Evolutionary conservation across 2,329 filamentous ascomycete genomes (phyloP).

Genomic region (Hirsutella thompsonii): DNA sequence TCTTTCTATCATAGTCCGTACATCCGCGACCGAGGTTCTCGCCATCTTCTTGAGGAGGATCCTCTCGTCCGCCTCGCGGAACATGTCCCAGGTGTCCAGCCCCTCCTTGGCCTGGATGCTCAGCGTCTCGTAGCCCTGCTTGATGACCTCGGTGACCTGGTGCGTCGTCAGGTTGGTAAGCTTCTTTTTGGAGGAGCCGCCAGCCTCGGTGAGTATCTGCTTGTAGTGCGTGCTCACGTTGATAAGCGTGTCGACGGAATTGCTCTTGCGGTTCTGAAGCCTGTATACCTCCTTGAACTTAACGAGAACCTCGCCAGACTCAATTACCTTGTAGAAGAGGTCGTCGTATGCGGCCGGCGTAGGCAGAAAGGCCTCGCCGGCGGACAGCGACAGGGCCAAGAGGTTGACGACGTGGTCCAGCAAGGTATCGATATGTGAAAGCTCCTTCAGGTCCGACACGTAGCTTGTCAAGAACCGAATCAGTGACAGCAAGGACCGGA

Average conservation of each 20-base stretch:
- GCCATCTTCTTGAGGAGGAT: conserved; percentile 77
- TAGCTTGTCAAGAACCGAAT: conserved; percentile 88
- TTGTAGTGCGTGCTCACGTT: conserved; percentile 80
- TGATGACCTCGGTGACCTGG: conserved; percentile 84
- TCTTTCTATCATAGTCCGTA: conserved; percentile 34
- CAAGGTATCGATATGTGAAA: conserved; percentile 58
- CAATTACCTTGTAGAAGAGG: conserved; percentile 95
- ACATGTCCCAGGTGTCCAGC: conserved; percentile 73
- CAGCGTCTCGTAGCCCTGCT: conserved; percentile 89
- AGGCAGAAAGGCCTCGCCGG: conserved; percentile 83
- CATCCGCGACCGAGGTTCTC: conserved; percentile 57
- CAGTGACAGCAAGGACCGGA: conserved; percentile 76
- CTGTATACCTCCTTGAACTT: conserved; percentile 73
- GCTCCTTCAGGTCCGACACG: conserved; percentile 57
- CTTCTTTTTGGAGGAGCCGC: conserved; percentile 23
- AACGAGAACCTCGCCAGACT: conserved; percentile 69
- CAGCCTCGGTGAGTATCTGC: conserved; percentile 54
- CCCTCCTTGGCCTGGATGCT: conserved; percentile 84
- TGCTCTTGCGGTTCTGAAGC: conserved; percentile 42
- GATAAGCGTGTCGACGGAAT: conserved; percentile 73
- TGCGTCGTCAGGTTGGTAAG: conserved; percentile 64
- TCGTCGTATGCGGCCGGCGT: conserved; percentile 85
- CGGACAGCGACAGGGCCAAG: conserved; percentile 69
- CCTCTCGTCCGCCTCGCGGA: conserved; percentile 77
- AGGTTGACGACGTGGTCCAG: conserved; percentile 71